These are phyloP conservation scores for Endoconidiophora polonica DNA, from an alignment of 2,329 filamentous ascomycete species.

Conservation along the genomic window DNA sequence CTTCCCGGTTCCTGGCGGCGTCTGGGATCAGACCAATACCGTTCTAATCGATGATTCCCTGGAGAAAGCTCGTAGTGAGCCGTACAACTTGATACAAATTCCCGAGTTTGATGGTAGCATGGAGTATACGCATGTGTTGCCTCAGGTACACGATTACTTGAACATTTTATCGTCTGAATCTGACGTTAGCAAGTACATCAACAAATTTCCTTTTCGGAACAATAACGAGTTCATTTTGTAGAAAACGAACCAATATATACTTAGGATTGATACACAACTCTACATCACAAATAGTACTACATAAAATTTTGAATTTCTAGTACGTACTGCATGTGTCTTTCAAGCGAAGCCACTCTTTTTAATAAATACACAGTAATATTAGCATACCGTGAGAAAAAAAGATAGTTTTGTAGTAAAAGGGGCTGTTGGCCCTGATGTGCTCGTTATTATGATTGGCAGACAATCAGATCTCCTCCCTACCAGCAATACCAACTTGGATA, in stretches of 20 bases:
- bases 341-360: too few relatives aligned
- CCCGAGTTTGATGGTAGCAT: slow-evolving; percentile 50
- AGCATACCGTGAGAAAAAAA: background rate
- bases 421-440: slow-evolving; percentile 5
- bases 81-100: slow-evolving; percentile 64
- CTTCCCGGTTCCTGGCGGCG: slow-evolving; percentile 26
- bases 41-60: slow-evolving; percentile 73
- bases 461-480: background rate
- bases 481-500: background rate
- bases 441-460: slow-evolving; percentile 1
- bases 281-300: too few relatives aligned
- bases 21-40: slow-evolving; percentile 73
- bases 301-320: too few relatives aligned
- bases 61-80: slow-evolving; percentile 69
- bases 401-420: background rate
- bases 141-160: slow-evolving; percentile 44
- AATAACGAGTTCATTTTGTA: slow-evolving; percentile 14
- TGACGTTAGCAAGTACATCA: slow-evolving; percentile 48
- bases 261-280: too few relatives aligned
- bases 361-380: too few relatives aligned
- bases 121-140: slow-evolving; percentile 31
- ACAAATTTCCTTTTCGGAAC: slow-evolving; percentile 30
- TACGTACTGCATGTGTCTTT: too few relatives aligned
- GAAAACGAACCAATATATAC: too few relatives aligned
- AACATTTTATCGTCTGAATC: slow-evolving; percentile 35